These are phyloP conservation scores for Aureobasidium subglaciale DNA, from an alignment of 2,329 filamentous ascomycete species.

Conservation along the genomic window DNA sequence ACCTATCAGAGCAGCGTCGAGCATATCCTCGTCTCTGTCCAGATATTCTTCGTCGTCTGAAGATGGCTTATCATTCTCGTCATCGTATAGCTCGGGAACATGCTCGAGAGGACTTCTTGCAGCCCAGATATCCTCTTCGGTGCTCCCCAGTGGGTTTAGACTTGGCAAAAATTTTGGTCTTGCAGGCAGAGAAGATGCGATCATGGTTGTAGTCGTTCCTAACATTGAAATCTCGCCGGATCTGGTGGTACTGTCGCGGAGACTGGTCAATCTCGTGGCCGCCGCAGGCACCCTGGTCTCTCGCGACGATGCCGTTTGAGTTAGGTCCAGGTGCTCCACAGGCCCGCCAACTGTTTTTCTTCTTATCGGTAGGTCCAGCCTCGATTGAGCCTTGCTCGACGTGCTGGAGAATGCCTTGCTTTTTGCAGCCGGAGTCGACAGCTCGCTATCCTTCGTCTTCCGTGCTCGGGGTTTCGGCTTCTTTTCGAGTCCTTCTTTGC, in stretches of 20 bases:
- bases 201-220: not conserved
- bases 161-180: not conserved
- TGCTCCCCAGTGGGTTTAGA: not conserved
- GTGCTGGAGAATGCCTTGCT: slow-evolving; percentile 17
- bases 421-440: slow-evolving; percentile 21
- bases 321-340: slow-evolving; percentile 4
- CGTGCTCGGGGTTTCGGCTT: slow-evolving; percentile 46
- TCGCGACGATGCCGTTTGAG: not conserved
- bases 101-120: not conserved
- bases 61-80: not conserved
- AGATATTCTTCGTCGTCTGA: not conserved
- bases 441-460: slow-evolving; percentile 33
- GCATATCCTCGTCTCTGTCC: slow-evolving; percentile 18
- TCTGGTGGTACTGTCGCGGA: not conserved
- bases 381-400: slow-evolving; percentile 21
- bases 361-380: slow-evolving; percentile 21
- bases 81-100: not conserved
- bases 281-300: not conserved
- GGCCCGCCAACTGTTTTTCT: slow-evolving; percentile 16
- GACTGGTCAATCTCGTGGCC: not conserved
- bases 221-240: not conserved
- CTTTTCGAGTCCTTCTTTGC: slow-evolving; percentile 62
- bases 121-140: not conserved
- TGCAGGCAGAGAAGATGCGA: not conserved
- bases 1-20: slow-evolving; percentile 18